Conservation (phyloP, 2,329 filamentous ascomycete genomes). For the Huntiella savannae region DNA sequence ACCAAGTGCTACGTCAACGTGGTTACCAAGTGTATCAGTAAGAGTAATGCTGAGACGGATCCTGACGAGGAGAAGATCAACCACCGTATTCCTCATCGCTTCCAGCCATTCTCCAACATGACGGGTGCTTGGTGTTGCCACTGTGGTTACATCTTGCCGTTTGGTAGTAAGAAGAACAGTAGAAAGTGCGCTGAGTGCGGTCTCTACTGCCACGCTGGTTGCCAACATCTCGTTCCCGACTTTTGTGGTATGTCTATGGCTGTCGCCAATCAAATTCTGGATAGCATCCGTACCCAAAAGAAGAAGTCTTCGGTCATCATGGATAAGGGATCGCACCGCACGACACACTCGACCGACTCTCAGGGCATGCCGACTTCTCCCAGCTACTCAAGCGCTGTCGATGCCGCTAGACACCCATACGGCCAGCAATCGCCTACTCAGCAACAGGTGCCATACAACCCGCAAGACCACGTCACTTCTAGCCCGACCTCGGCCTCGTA, state of each 20-base stretch:
- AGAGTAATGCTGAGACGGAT: slow-evolving; percentile 95
- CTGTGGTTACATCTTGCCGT: slow-evolving; percentile 85
- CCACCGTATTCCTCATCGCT: slow-evolving; percentile 93
- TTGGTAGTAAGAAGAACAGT: slow-evolving; percentile 76
- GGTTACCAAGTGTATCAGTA: slow-evolving; percentile 98
- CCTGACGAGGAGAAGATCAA: slow-evolving; percentile 99
- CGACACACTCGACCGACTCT: slow-evolving; percentile 19
- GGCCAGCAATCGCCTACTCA: slow-evolving; percentile 15
- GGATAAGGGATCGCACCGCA: slow-evolving; percentile 45
- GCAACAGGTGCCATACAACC: slow-evolving; percentile 13
- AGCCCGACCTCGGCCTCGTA: slow-evolving; percentile 39
- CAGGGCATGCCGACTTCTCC: slow-evolving; percentile 26
- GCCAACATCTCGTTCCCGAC: slow-evolving; percentile 88
- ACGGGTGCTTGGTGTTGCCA: slow-evolving; percentile 99
- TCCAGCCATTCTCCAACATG: slow-evolving; percentile 91
- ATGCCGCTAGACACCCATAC: slow-evolving; percentile 10
- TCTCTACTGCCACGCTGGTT: slow-evolving; percentile 78
- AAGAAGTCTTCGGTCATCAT: slow-evolving; percentile 38
- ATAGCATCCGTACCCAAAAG: slow-evolving; percentile 67
- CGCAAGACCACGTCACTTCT: slow-evolving; percentile 36
- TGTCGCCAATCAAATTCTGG: slow-evolving; percentile 79
- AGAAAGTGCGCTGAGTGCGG: slow-evolving; percentile 86
- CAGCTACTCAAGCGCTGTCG: slow-evolving; percentile 18
- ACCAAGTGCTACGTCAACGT: slow-evolving; percentile 93
- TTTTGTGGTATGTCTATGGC: slow-evolving; percentile 99